phyloP scores from a whole-genome alignment of 2,329 filamentous ascomycete species.

The Thielaviopsis euricoi region DNA sequence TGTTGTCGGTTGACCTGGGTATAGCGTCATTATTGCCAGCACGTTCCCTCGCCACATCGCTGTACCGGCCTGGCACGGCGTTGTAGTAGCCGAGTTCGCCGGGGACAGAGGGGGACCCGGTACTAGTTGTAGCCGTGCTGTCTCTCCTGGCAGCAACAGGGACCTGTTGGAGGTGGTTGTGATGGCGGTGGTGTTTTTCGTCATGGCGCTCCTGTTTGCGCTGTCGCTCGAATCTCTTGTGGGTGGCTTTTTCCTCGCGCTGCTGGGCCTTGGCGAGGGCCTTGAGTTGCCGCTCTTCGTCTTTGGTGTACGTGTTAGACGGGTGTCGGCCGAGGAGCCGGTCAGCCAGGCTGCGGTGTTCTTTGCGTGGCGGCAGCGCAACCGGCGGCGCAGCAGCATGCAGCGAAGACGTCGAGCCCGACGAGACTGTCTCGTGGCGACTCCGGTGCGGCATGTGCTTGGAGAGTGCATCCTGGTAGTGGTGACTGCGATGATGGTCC shows the following conservation, averaged over 20 bases:
- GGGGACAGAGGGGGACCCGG: no score
- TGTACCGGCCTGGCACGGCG: slow-evolving; percentile 31
- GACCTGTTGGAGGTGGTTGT: no score
- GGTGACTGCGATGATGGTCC: no score
- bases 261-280: slow-evolving; percentile 34
- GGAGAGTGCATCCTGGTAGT: not conserved
- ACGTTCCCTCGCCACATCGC: slow-evolving; percentile 19
- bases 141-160: slow-evolving; percentile 28
- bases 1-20: not conserved
- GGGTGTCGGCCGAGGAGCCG: not conserved
- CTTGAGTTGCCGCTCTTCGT: slow-evolving; percentile 5
- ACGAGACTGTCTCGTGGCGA: no score
- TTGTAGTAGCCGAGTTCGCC: not conserved
- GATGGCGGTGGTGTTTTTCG: slow-evolving; percentile 45
- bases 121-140: not conserved
- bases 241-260: slow-evolving; percentile 41
- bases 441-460: no score
- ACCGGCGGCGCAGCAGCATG: no score
- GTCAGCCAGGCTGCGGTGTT: slow-evolving; percentile 6
- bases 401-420: no score
- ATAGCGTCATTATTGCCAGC: not conserved
- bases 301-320: not conserved
- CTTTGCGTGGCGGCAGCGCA: not conserved
- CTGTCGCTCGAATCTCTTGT: slow-evolving; percentile 41
- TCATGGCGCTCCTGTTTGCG: slow-evolving; percentile 30